Evolutionary conservation across 345 rosid genomes (phyloP).

Genomic region (Arabis alpina): DNA sequence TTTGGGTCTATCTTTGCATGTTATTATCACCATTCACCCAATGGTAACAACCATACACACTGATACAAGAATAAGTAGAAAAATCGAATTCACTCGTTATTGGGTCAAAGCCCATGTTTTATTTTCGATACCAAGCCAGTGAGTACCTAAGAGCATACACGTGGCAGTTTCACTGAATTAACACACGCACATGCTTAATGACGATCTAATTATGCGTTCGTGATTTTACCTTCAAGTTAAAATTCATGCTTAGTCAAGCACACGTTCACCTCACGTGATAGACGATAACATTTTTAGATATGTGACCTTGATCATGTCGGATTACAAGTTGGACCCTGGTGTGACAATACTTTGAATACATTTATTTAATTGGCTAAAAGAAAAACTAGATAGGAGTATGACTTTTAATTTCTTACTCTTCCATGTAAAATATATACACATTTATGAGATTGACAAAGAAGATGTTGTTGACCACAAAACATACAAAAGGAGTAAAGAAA

Average conservation of each 20-base stretch:
- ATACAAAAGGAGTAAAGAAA: too few relatives aligned
- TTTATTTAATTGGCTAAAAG: neutral
- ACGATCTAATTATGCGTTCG: too few relatives aligned
- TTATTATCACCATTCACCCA: neutral
- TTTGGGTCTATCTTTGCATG: neutral
- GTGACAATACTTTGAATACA: neutral
- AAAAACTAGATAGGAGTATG: neutral
- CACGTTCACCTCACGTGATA: slow-evolving; percentile 33
- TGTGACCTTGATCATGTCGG: neutral
- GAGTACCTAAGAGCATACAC: neutral
- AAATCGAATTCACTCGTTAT: neutral
- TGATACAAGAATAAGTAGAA: too few relatives aligned
- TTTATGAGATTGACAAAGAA: too few relatives aligned
- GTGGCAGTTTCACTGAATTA: neutral
- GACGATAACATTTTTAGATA: neutral
- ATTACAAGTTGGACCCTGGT: neutral
- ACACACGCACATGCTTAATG: neutral
- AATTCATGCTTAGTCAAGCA: neutral
- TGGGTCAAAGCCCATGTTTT: slow-evolving; percentile 6
- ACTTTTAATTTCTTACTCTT: neutral
- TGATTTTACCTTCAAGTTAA: too few relatives aligned
- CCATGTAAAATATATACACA: too few relatives aligned
- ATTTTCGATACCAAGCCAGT: neutral
- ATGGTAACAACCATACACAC: neutral
- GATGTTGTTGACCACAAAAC: too few relatives aligned